Percentiles rank a stretch among this genome's conserved stretches.
phyloP scores from a whole-genome alignment of 345 rosid species.

The Pelargonium nanum region DNA sequence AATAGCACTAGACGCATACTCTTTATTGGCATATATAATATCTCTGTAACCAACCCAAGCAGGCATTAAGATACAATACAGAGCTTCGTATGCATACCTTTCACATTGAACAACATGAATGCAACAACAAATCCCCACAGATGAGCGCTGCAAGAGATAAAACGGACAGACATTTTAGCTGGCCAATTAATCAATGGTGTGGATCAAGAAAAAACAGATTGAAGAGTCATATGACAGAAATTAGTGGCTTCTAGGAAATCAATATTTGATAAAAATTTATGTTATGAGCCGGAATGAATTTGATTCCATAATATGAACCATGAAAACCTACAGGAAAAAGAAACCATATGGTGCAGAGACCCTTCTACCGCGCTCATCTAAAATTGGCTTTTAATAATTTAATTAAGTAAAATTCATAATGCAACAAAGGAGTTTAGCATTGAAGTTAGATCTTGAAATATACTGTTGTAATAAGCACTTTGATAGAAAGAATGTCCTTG shows the following conservation, averaged over 20 bases:
- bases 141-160: constrained; percentile 53
- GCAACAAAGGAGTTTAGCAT: background rate
- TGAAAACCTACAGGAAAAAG: no score
- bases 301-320: background rate
- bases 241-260: background rate
- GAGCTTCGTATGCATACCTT: constrained; percentile 41
- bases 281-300: background rate
- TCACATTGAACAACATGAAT: constrained; percentile 84
- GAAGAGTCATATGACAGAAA: background rate
- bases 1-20: no score
- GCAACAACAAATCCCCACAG: constrained; percentile 96
- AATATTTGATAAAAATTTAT: no score
- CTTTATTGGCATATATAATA: no score
- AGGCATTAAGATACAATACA: constrained; percentile 4
- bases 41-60: background rate
- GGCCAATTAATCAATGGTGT: constrained; percentile 4
- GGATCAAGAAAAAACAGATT: background rate
- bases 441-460: no score
- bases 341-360: background rate
- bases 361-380: background rate
- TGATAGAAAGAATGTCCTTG: no score
- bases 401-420: background rate
- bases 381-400: background rate
- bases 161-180: constrained; percentile 14
- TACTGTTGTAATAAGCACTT: no score